Evolutionary conservation across 73 alveolate genomes (phyloP).

Genomic region (Symbiodinium natans): DNA sequence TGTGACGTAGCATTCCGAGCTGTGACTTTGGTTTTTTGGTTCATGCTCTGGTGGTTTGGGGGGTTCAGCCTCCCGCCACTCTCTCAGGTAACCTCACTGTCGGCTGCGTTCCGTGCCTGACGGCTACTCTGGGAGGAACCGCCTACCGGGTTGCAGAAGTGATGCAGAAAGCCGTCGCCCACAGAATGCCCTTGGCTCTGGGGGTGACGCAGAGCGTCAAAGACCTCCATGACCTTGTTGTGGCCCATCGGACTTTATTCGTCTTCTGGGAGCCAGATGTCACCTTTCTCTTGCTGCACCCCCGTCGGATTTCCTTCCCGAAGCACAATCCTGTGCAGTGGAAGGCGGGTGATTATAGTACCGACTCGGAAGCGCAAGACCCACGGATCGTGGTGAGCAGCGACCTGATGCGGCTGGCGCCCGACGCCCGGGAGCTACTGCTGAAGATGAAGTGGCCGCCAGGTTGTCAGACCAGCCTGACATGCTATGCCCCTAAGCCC

Average conservation of each 20-base stretch:
- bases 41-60: no score
- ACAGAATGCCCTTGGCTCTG: background rate
- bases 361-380: background rate
- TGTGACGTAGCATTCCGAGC: background rate
- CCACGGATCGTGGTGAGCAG: constrained; percentile 37
- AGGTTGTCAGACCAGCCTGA: background rate
- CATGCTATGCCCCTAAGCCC: background rate
- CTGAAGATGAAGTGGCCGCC: background rate
- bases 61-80: no score
- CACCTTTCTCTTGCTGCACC: background rate
- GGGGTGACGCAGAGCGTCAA: background rate
- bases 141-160: background rate
- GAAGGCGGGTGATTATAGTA: background rate
- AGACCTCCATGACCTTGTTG: background rate
- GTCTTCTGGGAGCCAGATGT: constrained; percentile 37
- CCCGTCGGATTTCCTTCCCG: background rate
- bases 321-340: background rate
- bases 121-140: background rate
- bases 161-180: background rate
- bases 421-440: constrained; percentile 45
- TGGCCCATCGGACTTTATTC: background rate
- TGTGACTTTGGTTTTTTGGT: background rate
- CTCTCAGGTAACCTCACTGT: background rate
- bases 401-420: constrained; percentile 6
- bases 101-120: background rate